These are phyloP conservation scores for Hericium alpestre DNA, from an alignment of 768 basidiomycete species.

Conservation along the genomic window DNA sequence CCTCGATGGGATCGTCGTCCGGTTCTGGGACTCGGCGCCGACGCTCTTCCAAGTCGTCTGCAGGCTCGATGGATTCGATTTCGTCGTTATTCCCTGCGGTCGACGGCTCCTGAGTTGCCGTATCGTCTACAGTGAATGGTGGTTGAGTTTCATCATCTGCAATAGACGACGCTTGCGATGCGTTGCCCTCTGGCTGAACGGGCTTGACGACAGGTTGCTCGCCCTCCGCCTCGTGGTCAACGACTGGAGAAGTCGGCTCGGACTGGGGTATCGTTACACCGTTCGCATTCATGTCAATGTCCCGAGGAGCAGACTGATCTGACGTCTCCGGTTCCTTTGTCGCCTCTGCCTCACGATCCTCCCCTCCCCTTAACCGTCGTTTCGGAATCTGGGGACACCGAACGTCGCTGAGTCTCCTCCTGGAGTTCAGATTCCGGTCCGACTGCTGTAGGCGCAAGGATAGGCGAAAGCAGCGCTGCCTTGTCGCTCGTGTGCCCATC, in stretches of 20 bases:
- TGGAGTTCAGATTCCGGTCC: neutral
- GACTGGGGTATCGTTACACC: too few relatives aligned
- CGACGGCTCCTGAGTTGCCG: neutral
- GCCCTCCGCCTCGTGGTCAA: too few relatives aligned
- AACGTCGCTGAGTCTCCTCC: neutral
- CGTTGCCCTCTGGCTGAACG: neutral
- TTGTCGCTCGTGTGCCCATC: neutral
- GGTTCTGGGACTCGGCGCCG: neutral
- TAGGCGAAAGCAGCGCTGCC: neutral
- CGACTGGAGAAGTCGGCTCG: too few relatives aligned
- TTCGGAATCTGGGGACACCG: neutral
- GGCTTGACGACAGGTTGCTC: too few relatives aligned
- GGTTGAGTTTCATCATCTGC: neutral
- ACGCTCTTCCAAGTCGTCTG: neutral
- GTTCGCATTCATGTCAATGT: too few relatives aligned
- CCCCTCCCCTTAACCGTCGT: neutral
- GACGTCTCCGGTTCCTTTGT: too few relatives aligned
- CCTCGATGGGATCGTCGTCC: slow-evolving; percentile 12
- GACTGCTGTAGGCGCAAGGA: neutral
- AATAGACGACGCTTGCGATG: neutral
- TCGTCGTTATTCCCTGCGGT: slow-evolving; percentile 5
- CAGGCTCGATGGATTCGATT: slow-evolving; percentile 5
- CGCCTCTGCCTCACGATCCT: too few relatives aligned
- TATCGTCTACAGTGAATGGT: neutral
- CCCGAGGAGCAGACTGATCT: too few relatives aligned